phyloP scores from a whole-genome alignment of 2,329 filamentous ascomycete genomes.

The Calonectria multiphialidica region DNA sequence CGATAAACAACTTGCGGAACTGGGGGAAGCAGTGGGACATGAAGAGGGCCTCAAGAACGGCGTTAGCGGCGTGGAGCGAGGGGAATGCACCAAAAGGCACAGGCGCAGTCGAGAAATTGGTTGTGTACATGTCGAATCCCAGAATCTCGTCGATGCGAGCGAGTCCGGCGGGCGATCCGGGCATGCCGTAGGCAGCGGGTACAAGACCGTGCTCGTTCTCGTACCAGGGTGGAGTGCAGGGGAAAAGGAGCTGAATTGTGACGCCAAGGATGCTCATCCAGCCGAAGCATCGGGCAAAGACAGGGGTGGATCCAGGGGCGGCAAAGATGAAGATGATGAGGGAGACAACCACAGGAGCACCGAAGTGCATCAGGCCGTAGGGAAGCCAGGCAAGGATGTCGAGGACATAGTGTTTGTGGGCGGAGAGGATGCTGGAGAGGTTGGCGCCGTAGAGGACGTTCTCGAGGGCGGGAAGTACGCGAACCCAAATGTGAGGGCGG shows the following conservation, averaged over 20 bases:
- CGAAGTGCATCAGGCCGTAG: slow-evolving; percentile 93
- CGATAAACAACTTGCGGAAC: slow-evolving; percentile 82
- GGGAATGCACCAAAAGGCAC: slow-evolving; percentile 96
- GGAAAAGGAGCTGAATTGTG: slow-evolving; percentile 88
- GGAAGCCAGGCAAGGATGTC: slow-evolving; percentile 94
- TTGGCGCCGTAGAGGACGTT: slow-evolving; percentile 98
- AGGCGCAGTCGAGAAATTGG: slow-evolving; percentile 89
- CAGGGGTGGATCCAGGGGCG: slow-evolving; percentile 85
- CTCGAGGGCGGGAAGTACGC: slow-evolving; percentile 92
- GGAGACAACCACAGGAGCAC: slow-evolving; percentile 83
- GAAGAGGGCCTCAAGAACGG: slow-evolving; percentile 90
- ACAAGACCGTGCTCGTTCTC: slow-evolving; percentile 92
- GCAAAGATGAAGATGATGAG: slow-evolving; percentile 88
- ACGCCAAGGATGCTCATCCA: slow-evolving; percentile 94
- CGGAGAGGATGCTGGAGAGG: slow-evolving; percentile 93
- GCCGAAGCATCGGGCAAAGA: slow-evolving; percentile 89
- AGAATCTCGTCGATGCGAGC: slow-evolving; percentile 91
- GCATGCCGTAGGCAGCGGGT: slow-evolving; percentile 92
- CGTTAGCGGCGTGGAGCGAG: slow-evolving; percentile 90
- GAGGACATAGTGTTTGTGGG: slow-evolving; percentile 84
- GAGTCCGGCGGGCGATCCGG: slow-evolving; percentile 88
- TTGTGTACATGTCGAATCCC: slow-evolving; percentile 92
- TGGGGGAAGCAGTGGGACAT: slow-evolving; percentile 93
- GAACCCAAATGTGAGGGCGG: slow-evolving; percentile 94
- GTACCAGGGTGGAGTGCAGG: slow-evolving; percentile 97